A percentile compares a stretch with the other conserved stretches of the same genome.
Conservation (phyloP, 139 green algal species). For the Chlorella sorokiniana region DNA sequence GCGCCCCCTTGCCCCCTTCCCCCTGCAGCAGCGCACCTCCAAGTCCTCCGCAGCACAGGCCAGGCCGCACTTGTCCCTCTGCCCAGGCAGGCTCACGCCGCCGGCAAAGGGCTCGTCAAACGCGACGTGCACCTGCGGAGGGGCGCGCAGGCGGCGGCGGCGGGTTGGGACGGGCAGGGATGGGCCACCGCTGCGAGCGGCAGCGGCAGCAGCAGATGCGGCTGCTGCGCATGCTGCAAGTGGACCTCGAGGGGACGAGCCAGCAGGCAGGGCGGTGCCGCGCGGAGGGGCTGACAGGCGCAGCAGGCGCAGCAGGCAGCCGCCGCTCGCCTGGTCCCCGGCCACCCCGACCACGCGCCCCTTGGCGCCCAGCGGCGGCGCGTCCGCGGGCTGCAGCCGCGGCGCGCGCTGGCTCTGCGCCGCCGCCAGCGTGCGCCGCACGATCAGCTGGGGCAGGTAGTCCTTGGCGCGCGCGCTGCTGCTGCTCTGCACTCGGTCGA, state of each 20-base stretch:
- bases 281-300: background rate
- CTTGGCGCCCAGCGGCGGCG: conserved; percentile 25
- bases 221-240: background rate
- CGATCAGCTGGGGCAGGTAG: conserved; percentile 32
- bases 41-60: conserved; percentile 1
- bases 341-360: conserved; percentile 15
- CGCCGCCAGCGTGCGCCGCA: conserved; percentile 17
- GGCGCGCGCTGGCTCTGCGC: background rate
- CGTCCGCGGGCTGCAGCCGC: background rate
- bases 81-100: background rate
- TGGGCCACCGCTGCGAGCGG: background rate
- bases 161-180: background rate
- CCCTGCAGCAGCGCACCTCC: background rate
- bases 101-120: conserved; percentile 31
- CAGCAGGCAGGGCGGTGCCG: background rate
- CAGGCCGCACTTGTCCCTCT: conserved; percentile 10
- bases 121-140: conserved; percentile 19
- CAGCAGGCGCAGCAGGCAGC: background rate
- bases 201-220: background rate
- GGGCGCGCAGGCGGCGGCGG: background rate
- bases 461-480: background rate
- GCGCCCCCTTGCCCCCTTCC: no score
- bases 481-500: conserved; percentile 9
- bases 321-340: background rate
- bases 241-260: no score